Evolutionary conservation across 2,329 filamentous ascomycete species (phyloP), one percentile per base, ranked within the genome.

Genomic region (Monosporascus sp.): DNA sequence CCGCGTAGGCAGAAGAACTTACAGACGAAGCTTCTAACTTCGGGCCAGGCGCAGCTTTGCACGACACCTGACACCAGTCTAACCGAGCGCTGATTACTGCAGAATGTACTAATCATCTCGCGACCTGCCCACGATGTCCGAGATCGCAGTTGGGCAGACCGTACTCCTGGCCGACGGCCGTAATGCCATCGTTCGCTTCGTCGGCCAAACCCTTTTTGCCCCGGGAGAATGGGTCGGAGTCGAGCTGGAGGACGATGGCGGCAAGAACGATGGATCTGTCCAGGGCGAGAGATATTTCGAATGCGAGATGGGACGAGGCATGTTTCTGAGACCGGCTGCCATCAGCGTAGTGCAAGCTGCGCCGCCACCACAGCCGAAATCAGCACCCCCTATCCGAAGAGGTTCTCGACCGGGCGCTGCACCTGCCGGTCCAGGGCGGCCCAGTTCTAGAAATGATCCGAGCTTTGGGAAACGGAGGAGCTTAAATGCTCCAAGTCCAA

Each of bases 201-300:
- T 90, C 55, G 94, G 94, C 64, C 75, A 80, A 52, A 90, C 93
- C 38, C 76, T 82, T 62, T 96, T 97, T 72, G 85, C 90, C 53
- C 75, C 80, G 6, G 93, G 92, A 57, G 84, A 89, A 56, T 97
- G 92, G 90, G 78, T 97, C 54, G 93, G 93, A 58, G 82, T 97
- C 55, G 92, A 96, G 75, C 82, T 97, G 52, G 84, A 90, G 50
- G 87, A 90, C 47, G 77, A 85, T 50, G 83, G 81, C 20, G 93
- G 94, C 35, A 97, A 97, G 76, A 97, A 97, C 64, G 90, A 97
- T 78, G 93, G 93, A 59, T 87, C 88, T 52, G 90, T 97, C 47
- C 83, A 93, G 69, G 92, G 90, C 56, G 82, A 90, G 66, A 79
- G 90, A 20, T 97, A 97, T 68, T 97, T 96, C 63, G 84, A 92